Evolutionary conservation across 352 stramenopile genomes (phyloP).

Genomic region (Pythium myriotylum): DNA sequence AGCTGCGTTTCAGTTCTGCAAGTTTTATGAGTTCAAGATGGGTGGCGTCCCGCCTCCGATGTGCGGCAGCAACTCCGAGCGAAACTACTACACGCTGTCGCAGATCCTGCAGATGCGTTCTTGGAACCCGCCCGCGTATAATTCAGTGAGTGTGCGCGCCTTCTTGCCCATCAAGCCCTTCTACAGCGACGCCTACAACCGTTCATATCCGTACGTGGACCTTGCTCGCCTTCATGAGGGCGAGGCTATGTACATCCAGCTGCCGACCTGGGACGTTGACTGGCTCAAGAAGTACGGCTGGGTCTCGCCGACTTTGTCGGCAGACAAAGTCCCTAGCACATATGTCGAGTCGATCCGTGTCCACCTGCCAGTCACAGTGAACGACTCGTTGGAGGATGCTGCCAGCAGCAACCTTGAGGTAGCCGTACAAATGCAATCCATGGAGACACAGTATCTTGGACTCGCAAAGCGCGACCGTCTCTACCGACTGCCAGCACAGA

Average conservation of each 20-base stretch:
- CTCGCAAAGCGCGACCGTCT: too few species aligned
- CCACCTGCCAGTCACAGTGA: neutral
- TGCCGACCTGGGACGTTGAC: neutral
- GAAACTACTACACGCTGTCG: constrained; percentile 6
- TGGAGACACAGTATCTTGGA: too few species aligned
- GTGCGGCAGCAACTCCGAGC: neutral
- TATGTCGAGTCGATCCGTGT: constrained; percentile 11
- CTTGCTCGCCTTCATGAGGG: neutral
- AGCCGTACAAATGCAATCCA: neutral
- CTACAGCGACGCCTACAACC: neutral
- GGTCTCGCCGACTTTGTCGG: neutral
- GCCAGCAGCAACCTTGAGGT: neutral
- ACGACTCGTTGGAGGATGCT: neutral
- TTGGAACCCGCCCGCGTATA: constrained; percentile 6
- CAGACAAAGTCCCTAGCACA: neutral
- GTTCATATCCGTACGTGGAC: constrained; percentile 8
- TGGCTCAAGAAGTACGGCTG: constrained; percentile 19
- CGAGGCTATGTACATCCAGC: neutral
- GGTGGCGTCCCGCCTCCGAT: constrained; percentile 13
- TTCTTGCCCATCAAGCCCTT: constrained; percentile 6
- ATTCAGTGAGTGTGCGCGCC: too few species aligned
- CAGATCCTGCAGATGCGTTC: constrained; percentile 16
- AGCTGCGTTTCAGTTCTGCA: constrained; percentile 17
- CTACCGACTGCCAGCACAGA: neutral
- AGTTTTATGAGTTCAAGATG: constrained; percentile 22